Evolutionary conservation across 169 alveolate species (phyloP).

Genomic region (Cyclospora cayetanensis): DNA sequence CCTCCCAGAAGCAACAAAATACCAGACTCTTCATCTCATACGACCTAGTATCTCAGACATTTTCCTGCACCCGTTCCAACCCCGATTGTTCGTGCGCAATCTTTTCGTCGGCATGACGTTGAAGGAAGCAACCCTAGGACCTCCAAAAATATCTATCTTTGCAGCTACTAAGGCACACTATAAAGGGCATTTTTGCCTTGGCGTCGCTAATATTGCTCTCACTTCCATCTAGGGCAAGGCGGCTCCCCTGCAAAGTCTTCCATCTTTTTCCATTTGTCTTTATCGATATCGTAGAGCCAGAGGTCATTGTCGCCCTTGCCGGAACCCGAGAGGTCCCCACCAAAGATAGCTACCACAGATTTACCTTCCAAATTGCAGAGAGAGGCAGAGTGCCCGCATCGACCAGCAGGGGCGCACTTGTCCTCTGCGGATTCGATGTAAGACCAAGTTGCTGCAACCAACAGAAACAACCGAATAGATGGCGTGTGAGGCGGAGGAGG

Average conservation of each 20-base stretch:
- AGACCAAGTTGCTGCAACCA: not conserved
- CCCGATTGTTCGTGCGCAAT: too few relatives aligned
- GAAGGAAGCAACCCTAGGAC: too few relatives aligned
- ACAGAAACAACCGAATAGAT: not conserved
- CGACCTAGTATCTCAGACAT: too few relatives aligned
- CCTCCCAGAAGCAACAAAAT: too few relatives aligned
- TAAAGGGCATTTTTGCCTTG: not conserved
- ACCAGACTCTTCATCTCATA: too few relatives aligned
- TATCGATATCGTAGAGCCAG: slow-evolving; percentile 26
- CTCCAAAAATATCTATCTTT: too few relatives aligned
- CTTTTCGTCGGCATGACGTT: too few relatives aligned
- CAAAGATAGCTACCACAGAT: slow-evolving; percentile 1
- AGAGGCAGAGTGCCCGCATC: slow-evolving; percentile 32
- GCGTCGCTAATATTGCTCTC: too few relatives aligned
- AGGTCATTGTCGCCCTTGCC: slow-evolving; percentile 42
- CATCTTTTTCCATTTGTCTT: not conserved
- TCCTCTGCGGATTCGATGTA: not conserved
- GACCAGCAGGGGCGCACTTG: not conserved
- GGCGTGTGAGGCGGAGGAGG: not conserved
- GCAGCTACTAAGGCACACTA: not conserved
- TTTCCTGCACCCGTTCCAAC: too few relatives aligned
- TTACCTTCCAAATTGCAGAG: not conserved
- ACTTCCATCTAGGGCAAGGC: slow-evolving; percentile 62
- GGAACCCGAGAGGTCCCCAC: slow-evolving; percentile 59
- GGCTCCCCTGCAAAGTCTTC: slow-evolving; percentile 27